Conservation (phyloP, 2,329 filamentous ascomycete genomes). For the Aspergillus aculeatinus region DNA sequence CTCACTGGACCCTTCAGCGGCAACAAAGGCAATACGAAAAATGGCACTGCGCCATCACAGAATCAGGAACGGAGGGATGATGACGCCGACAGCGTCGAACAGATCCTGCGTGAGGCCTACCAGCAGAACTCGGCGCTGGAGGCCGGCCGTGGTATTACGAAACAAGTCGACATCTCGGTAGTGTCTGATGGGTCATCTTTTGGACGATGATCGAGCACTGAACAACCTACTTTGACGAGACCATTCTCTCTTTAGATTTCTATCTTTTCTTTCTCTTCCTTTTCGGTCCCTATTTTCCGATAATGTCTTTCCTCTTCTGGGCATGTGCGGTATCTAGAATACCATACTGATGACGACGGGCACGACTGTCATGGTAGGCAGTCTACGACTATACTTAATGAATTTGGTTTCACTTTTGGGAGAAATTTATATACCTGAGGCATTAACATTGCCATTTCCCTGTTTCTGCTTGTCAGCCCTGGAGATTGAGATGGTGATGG, state of each 20-base stretch:
- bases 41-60: constrained; percentile 19
- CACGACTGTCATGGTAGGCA: background rate
- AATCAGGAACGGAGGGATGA: constrained; percentile 15
- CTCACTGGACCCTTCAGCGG: constrained; percentile 25
- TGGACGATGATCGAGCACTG: background rate
- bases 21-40: constrained; percentile 16
- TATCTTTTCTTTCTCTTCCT: background rate
- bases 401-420: background rate
- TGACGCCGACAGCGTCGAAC: constrained; percentile 26
- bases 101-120: constrained; percentile 22
- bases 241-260: background rate
- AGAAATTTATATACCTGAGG: background rate
- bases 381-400: background rate
- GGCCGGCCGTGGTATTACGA: constrained; percentile 25
- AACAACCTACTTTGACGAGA: background rate
- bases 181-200: constrained; percentile 8
- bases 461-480: background rate
- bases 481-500: background rate
- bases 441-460: background rate
- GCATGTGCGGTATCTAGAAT: background rate
- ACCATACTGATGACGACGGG: background rate
- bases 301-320: background rate
- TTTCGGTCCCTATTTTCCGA: background rate
- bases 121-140: constrained; percentile 9
- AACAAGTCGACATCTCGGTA: constrained; percentile 30